Evolutionary conservation across 192 early-diverging fungal genomes (phyloP).

Genomic region (Linnemannia elongata): DNA sequence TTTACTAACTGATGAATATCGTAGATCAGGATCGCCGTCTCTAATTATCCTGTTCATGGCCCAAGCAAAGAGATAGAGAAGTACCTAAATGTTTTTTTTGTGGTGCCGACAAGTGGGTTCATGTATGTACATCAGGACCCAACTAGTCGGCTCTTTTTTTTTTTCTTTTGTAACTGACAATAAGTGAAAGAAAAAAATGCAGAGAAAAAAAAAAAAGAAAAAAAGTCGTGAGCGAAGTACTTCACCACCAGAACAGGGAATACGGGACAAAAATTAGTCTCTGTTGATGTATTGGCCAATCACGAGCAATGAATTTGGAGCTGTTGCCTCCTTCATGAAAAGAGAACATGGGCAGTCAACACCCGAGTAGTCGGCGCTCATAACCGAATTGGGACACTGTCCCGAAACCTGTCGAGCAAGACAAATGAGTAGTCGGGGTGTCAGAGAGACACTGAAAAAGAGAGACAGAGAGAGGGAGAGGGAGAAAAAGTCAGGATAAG

Average conservation of each 20-base stretch:
- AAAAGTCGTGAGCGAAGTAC: not conserved
- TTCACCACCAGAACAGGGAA: not conserved
- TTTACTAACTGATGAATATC: too few species aligned
- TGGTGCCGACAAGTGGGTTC: not conserved
- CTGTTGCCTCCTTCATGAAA: not conserved
- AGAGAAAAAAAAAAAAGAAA: not conserved
- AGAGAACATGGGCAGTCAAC: not conserved
- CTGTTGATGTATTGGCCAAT: not conserved
- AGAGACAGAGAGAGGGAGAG: not conserved
- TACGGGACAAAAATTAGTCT: not conserved
- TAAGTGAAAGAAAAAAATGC: not conserved
- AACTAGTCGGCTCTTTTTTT: not conserved
- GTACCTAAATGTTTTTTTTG: too few species aligned
- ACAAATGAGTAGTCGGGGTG: not conserved
- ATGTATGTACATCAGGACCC: not conserved
- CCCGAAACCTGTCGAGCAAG: not conserved
- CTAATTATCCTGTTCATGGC: too few species aligned
- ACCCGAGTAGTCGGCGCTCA: constrained; percentile 8
- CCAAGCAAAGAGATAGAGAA: too few species aligned
- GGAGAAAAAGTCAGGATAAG: too few species aligned
- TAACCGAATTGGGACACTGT: constrained; percentile 5
- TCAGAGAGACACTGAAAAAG: not conserved
- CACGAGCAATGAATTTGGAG: not conserved
- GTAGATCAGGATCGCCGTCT: too few species aligned
- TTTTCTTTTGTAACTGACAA: not conserved